Evolutionary conservation across 2,329 filamentous ascomycete genomes (phyloP), one percentile per base, ranked within the genome.

Genomic region (Ophiostoma ips): DNA sequence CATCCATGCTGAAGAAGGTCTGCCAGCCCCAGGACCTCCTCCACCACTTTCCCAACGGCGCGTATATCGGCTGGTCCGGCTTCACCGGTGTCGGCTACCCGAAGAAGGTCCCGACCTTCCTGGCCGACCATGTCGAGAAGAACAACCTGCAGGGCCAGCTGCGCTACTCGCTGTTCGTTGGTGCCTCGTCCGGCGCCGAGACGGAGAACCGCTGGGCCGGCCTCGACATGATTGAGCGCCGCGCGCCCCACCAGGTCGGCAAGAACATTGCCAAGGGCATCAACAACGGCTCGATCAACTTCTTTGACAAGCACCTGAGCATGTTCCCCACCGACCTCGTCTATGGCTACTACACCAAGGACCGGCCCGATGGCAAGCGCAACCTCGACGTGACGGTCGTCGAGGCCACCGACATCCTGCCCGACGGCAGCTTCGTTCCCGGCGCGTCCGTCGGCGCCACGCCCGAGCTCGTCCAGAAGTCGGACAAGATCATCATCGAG

Each of bases 151-250:
- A 94, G 66, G 87, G 87, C 51, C 71, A 94, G 72, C 71, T 94
- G 58, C 85, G 85, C 61, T 94, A 94, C 72, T 83, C 79, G 51
- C 76, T 94, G 16, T 94, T 94, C 58, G 87, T 94, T 10, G 88
- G 87, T 49, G 87, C 87, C n/a, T 90, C 84, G 5, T 88, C 85
- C 15, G 87, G 87, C 35, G 84, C 87, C 16, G 87, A 92, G 69
- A 94, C 87, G 0, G 87, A 94, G 71, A 92, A 92, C 66, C 75
- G 87, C 65, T 94, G 88, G 88, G 87, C 88, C n/a, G 67, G 71
- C 5, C 71, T 90, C 55, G 83, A 94, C 68, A 94, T 94, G 87
- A 94, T 94, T 60, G 83, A 90, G 69, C 75, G 87, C 51, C 77
- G 87, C 51, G 77, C 79, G 58, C 87, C 87, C 50, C 87, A 94